Evolutionary conservation across 2,329 filamentous ascomycete genomes (phyloP).

Genomic region (Paraconiothyrium sp.): DNA sequence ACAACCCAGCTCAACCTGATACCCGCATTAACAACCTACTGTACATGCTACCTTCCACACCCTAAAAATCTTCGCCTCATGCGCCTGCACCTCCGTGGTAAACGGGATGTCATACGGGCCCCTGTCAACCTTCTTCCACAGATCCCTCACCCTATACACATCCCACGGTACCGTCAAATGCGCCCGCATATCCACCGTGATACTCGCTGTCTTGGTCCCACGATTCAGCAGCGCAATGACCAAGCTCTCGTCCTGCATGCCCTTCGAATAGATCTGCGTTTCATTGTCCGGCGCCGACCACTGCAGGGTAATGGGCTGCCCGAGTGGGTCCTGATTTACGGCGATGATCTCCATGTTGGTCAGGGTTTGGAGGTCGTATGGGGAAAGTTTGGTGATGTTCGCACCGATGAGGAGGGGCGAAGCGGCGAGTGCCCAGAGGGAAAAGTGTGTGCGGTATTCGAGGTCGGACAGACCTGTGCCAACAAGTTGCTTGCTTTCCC

Average conservation of each 20-base stretch:
- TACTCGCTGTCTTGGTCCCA: constrained; percentile 26
- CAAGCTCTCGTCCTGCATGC: constrained; percentile 27
- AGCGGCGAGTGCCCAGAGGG: constrained; percentile 54
- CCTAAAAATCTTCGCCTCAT: constrained; percentile 33
- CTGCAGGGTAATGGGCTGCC: constrained; percentile 22
- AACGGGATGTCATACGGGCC: constrained; percentile 36
- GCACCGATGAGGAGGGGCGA: constrained; percentile 54
- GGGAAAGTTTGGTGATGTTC: constrained; percentile 46
- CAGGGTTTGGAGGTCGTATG: constrained; percentile 51
- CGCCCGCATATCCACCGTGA: constrained; percentile 29
- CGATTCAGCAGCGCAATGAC: constrained; percentile 30
- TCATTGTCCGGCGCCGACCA: constrained; percentile 23
- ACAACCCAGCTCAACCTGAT: background rate
- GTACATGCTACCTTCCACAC: constrained; percentile 30
- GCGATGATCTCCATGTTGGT: constrained; percentile 56
- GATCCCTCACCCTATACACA: constrained; percentile 31
- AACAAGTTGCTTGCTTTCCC: constrained; percentile 33
- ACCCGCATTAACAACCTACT: constrained; percentile 25
- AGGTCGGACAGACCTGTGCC: constrained; percentile 33
- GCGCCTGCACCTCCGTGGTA: constrained; percentile 30
- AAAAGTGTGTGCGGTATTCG: constrained; percentile 54
- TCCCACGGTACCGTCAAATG: constrained; percentile 36
- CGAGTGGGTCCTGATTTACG: constrained; percentile 50
- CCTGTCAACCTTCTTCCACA: constrained; percentile 32
- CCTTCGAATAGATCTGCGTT: constrained; percentile 31